These are phyloP conservation scores for Globisporangium barbulae DNA, from an alignment of 352 stramenopile genomes.

Conservation along the genomic window DNA sequence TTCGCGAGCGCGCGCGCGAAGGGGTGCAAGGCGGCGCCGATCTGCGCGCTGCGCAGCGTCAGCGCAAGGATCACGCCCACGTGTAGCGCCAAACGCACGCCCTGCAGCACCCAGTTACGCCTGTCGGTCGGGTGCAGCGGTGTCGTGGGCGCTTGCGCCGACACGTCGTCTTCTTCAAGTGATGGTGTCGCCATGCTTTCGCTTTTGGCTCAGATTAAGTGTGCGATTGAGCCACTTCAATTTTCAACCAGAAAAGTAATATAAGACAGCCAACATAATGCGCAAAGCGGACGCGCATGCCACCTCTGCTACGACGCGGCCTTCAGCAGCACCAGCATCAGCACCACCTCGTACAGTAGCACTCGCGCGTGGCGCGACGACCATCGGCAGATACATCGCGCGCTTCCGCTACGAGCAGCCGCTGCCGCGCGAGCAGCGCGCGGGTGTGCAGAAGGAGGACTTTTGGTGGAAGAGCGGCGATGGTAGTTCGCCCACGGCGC, in stretches of 20 bases:
- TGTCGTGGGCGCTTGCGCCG: background rate
- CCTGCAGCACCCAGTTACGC: constrained; percentile 17
- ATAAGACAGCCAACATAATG: background rate
- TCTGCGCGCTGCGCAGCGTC: constrained; percentile 39
- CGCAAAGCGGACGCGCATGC: background rate
- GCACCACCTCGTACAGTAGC: background rate
- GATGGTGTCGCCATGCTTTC: background rate
- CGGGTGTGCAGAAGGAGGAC: constrained; percentile 23
- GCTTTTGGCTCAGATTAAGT: too few relatives aligned
- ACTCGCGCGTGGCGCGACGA: constrained; percentile 16
- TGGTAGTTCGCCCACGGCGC: constrained; percentile 11
- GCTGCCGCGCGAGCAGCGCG: constrained; percentile 38
- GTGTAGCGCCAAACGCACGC: constrained; percentile 37
- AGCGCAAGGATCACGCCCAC: constrained; percentile 37
- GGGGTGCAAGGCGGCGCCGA: constrained; percentile 48
- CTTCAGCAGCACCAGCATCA: background rate
- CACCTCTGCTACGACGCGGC: background rate
- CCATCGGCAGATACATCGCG: constrained; percentile 69
- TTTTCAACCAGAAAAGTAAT: too few relatives aligned
- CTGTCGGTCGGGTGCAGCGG: constrained; percentile 2
- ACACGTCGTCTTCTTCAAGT: background rate
- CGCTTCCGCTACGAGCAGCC: constrained; percentile 59
- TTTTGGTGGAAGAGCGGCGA: constrained; percentile 52
- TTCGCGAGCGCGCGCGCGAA: constrained; percentile 61
- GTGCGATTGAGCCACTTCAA: too few relatives aligned